phyloP scores from a whole-genome alignment of 208 protist genomes.

The Balamuthia mandrillaris region DNA sequence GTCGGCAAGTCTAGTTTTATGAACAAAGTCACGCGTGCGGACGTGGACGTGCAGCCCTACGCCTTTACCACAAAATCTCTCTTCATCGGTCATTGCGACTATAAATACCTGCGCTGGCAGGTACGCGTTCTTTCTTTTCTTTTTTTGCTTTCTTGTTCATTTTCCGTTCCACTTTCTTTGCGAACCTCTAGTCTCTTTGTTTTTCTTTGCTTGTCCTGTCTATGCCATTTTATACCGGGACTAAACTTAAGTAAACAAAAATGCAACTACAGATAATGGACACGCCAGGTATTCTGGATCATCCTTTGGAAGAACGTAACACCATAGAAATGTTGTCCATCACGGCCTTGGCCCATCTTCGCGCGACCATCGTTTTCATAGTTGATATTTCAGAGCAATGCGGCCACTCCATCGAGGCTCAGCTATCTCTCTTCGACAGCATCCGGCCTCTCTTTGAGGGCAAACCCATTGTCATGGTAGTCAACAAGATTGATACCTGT shows the following conservation, averaged over 20 bases:
- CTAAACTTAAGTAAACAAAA: constrained; percentile 22
- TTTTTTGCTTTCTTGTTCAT: background rate
- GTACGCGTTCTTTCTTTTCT: background rate
- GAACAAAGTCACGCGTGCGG: constrained; percentile 99
- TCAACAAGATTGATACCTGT: constrained; percentile 98
- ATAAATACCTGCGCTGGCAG: constrained; percentile 98
- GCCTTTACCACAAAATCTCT: constrained; percentile 99
- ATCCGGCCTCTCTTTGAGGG: constrained; percentile 98
- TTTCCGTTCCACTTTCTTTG: too few species aligned
- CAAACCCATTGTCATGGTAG: constrained; percentile 98
- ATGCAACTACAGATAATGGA: constrained; percentile 89
- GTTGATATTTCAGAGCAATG: constrained; percentile 98
- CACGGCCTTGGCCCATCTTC: constrained; percentile 97
- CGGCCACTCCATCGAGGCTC: constrained; percentile 95
- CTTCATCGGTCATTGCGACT: constrained; percentile 99
- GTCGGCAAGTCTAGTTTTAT: constrained; percentile 99
- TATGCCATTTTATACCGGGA: too few species aligned
- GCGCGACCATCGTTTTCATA: constrained; percentile 96
- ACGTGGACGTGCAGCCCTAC: constrained; percentile 99
- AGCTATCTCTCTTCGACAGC: constrained; percentile 92
- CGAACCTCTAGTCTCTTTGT: too few species aligned
- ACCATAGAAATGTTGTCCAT: constrained; percentile 99
- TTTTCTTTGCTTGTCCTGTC: too few species aligned
- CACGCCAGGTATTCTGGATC: constrained; percentile 99
- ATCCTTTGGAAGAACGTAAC: constrained; percentile 99